Evolutionary conservation across 306 rosid genomes (phyloP).

Genomic region (Rosa multiflora): DNA sequence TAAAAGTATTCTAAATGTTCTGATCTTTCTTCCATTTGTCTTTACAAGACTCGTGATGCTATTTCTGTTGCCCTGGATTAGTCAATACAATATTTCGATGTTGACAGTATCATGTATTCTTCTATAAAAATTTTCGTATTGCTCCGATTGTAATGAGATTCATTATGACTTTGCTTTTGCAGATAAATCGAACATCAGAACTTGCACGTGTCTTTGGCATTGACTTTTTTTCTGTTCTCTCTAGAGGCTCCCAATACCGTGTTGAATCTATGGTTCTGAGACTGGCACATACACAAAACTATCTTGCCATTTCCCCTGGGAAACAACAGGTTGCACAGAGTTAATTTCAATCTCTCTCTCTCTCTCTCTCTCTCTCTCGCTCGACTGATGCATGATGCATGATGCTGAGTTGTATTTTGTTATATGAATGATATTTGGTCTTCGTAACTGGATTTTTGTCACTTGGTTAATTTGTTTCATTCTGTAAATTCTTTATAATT

Average conservation of each 20-base stretch:
- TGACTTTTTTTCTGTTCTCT: conserved; percentile 93
- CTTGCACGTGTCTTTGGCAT: conserved; percentile 99
- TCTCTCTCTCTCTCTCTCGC: conserved; percentile 22
- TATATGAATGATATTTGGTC: neutral
- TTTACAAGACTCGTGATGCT: neutral
- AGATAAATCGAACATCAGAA: conserved; percentile 94
- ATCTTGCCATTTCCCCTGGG: conserved; percentile 89
- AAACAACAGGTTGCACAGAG: conserved; percentile 62
- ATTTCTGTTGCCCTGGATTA: neutral
- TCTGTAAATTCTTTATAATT: neutral
- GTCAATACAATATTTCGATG: neutral
- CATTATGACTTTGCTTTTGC: conserved; percentile 36
- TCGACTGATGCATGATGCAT: conserved; percentile 6
- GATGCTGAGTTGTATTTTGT: neutral
- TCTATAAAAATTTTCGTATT: neutral
- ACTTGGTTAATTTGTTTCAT: neutral
- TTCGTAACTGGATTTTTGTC: neutral
- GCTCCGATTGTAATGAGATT: conserved; percentile 11
- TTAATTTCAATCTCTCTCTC: conserved; percentile 4
- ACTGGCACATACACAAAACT: conserved; percentile 88
- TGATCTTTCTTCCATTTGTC: neutral
- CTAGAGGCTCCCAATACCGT: conserved; percentile 95
- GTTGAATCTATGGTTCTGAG: conserved; percentile 95
- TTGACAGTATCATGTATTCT: neutral
- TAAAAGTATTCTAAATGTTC: neutral